A percentile compares a stretch with the other conserved stretches of the same genome.
These are phyloP conservation scores for Colletotrichum echinochloae DNA, from an alignment of 2,329 filamentous ascomycete genomes.

Conservation along the genomic window DNA sequence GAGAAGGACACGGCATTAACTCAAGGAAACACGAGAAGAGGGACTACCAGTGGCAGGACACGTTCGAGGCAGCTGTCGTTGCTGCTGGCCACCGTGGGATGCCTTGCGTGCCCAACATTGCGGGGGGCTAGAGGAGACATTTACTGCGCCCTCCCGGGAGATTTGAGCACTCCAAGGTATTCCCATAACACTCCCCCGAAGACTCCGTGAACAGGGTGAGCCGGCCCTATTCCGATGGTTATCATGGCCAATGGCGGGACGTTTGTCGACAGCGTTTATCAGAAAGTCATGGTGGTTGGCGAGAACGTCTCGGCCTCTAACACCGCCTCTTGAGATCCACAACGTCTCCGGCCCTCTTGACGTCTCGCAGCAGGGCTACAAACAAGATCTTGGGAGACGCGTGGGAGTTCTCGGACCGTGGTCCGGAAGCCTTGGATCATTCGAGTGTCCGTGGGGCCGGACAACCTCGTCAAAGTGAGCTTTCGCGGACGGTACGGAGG, in stretches of 20 bases:
- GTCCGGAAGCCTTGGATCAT: slow-evolving; percentile 56
- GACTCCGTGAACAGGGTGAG: slow-evolving; percentile 41
- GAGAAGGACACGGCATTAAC: slow-evolving; percentile 55
- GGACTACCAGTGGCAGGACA: slow-evolving; percentile 56
- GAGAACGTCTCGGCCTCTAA: slow-evolving; percentile 69
- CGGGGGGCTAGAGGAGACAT: slow-evolving; percentile 54
- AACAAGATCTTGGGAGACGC: slow-evolving; percentile 62
- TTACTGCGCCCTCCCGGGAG: slow-evolving; percentile 50
- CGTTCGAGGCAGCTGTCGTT: slow-evolving; percentile 56
- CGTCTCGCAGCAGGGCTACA: slow-evolving; percentile 60
- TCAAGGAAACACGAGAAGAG: slow-evolving; percentile 51
- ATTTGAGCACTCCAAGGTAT: slow-evolving; percentile 56
- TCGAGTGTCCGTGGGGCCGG: slow-evolving; percentile 51
- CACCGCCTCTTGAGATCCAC: slow-evolving; percentile 63
- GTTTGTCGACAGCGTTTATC: neutral
- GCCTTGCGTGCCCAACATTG: slow-evolving; percentile 55
- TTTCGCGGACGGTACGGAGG: slow-evolving; percentile 65
- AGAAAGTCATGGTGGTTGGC: slow-evolving; percentile 68
- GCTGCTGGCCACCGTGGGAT: slow-evolving; percentile 56
- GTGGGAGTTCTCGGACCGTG: slow-evolving; percentile 63
- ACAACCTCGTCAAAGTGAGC: slow-evolving; percentile 49
- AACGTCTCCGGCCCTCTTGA: slow-evolving; percentile 60
- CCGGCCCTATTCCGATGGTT: too few species aligned
- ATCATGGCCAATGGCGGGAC: slow-evolving; percentile 27
- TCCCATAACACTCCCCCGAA: slow-evolving; percentile 47